These are phyloP conservation scores for Phytopythium litorale DNA, from an alignment of 352 stramenopile species.

Conservation along the genomic window DNA sequence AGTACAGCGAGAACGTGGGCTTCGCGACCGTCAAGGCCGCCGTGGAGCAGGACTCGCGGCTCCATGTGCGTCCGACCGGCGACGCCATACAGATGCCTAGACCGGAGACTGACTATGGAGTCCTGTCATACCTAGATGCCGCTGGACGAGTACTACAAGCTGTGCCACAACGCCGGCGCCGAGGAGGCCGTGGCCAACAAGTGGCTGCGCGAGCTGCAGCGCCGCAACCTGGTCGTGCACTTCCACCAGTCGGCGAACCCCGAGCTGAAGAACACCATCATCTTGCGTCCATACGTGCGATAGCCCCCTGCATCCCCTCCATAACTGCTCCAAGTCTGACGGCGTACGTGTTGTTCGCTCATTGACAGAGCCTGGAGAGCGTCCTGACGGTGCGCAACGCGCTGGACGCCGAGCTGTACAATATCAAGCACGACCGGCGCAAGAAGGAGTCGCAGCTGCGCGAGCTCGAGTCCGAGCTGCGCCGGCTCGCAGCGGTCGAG, in stretches of 20 bases:
- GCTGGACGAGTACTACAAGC: conserved; percentile 63
- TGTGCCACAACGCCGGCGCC: conserved; percentile 64
- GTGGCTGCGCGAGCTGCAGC: conserved; percentile 73
- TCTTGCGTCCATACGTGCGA: conserved; percentile 61
- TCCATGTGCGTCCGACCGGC: conserved; percentile 30
- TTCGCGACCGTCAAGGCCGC: conserved; percentile 67
- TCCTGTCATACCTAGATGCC: conserved; percentile 34
- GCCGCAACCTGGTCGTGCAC: conserved; percentile 69
- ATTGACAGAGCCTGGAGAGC: conserved; percentile 60
- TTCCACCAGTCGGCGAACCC: conserved; percentile 66
- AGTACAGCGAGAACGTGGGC: conserved; percentile 39
- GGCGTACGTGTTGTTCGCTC: background rate
- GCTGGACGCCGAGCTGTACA: conserved; percentile 75
- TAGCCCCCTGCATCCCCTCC: background rate
- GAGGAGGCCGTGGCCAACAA: conserved; percentile 70
- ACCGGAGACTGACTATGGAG: conserved; percentile 1
- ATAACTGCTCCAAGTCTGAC: background rate
- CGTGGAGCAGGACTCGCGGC: conserved; percentile 53
- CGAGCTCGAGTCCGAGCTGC: conserved; percentile 38
- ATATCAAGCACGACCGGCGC: conserved; percentile 61
- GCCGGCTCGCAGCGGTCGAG: conserved; percentile 47
- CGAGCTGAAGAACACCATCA: conserved; percentile 63
- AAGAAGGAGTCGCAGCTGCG: conserved; percentile 46
- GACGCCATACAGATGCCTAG: background rate
- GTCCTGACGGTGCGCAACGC: conserved; percentile 60